Evolutionary conservation across 2,329 filamentous ascomycete genomes (phyloP).

Genomic region (Fusarium devonianum): DNA sequence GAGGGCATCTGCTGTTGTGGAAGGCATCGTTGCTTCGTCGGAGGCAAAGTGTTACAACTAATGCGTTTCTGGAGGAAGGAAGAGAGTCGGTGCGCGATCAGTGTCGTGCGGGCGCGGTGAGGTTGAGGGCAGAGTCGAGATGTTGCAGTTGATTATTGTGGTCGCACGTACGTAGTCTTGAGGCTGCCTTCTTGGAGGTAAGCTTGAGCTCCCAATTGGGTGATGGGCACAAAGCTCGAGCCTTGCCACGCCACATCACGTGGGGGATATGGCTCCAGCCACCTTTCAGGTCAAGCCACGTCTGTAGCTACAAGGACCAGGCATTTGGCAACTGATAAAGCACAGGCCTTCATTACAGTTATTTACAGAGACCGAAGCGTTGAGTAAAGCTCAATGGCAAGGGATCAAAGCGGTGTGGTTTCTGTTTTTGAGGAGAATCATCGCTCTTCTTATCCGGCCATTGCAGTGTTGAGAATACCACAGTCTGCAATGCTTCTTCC

Average conservation of each 20-base stretch:
- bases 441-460: background rate
- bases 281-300: slow-evolving; percentile 21
- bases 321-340: slow-evolving; percentile 6
- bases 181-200: slow-evolving; percentile 43
- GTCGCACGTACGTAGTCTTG: slow-evolving; percentile 44
- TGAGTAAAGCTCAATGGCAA: background rate
- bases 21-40: slow-evolving; percentile 73
- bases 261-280: slow-evolving; percentile 11
- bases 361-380: too few relatives aligned
- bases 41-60: slow-evolving; percentile 18
- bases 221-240: slow-evolving; percentile 26
- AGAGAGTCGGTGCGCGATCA: slow-evolving; percentile 20
- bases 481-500: too few relatives aligned
- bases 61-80: slow-evolving; percentile 18
- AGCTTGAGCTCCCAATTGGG: slow-evolving; percentile 44
- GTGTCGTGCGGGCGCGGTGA: slow-evolving; percentile 30
- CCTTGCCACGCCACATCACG: slow-evolving; percentile 30
- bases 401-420: slow-evolving; percentile 7
- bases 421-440: slow-evolving; percentile 5
- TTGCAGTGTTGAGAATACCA: background rate
- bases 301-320: too few relatives aligned
- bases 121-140: slow-evolving; percentile 22
- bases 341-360: too few relatives aligned
- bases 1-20: slow-evolving; percentile 95
- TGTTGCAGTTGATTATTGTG: slow-evolving; percentile 36